Conservation (phyloP, 2,329 filamentous ascomycete genomes). For the Metarhizium brunneum region DNA sequence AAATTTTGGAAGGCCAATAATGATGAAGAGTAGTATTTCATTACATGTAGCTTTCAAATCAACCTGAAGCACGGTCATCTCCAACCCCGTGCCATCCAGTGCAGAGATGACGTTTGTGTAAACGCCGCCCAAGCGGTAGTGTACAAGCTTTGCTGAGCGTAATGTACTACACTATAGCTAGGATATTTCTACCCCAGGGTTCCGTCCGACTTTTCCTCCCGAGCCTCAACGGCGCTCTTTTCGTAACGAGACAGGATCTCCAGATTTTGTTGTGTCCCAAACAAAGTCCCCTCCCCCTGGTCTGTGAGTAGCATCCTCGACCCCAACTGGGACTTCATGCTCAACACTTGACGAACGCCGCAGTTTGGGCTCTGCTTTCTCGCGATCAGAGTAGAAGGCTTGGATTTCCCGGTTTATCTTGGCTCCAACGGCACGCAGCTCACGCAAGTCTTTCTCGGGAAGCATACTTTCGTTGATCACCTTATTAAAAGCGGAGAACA, state of each 20-base stretch:
- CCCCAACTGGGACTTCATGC: constrained; percentile 6
- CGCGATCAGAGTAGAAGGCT: constrained; percentile 24
- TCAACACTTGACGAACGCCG: constrained; percentile 6
- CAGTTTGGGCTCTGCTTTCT: constrained; percentile 23
- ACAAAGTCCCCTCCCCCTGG: constrained; percentile 15
- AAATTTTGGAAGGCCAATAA: constrained; percentile 7
- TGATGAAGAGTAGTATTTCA: constrained; percentile 8
- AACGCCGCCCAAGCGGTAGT: not conserved
- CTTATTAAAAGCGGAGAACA: constrained; percentile 36
- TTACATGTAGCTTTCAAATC: constrained; percentile 7
- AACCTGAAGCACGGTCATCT: constrained; percentile 2
- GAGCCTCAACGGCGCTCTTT: not conserved
- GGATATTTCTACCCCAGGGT: not conserved
- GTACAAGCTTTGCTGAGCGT: not conserved
- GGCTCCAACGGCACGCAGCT: constrained; percentile 22
- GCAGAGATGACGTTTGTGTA: not conserved
- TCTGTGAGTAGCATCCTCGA: constrained; percentile 5
- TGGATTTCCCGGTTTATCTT: constrained; percentile 29
- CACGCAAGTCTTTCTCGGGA: constrained; percentile 20
- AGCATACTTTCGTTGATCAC: constrained; percentile 32
- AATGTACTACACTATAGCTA: not conserved
- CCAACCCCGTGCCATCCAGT: not conserved
- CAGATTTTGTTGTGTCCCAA: constrained; percentile 22
- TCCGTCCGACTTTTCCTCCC: not conserved
- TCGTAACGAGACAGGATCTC: not conserved